Evolutionary conservation across 331 rosid genomes (phyloP).

Genomic region (Stylosanthes scabra): DNA sequence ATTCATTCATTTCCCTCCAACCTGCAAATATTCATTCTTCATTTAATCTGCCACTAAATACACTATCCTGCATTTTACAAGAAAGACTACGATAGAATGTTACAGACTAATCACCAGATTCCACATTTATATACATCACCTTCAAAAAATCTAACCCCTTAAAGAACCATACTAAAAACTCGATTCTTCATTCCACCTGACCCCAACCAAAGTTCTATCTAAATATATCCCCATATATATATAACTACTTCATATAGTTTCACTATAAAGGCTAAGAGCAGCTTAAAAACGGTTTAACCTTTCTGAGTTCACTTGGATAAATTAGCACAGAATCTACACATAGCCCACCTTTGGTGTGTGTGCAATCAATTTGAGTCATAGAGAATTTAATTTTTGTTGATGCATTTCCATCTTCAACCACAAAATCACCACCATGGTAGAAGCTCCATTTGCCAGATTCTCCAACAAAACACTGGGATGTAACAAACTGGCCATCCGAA

Average conservation of each 20-base stretch:
- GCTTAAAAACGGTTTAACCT: constrained; percentile 64
- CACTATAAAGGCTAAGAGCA: constrained; percentile 41
- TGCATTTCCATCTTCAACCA: constrained; percentile 63
- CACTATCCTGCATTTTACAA: constrained; percentile 30
- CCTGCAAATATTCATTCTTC: constrained; percentile 14
- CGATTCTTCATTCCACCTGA: constrained; percentile 47
- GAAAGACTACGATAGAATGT: constrained; percentile 28
- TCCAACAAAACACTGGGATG: constrained; percentile 69
- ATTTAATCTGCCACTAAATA: constrained; percentile 30
- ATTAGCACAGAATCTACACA: constrained; percentile 86
- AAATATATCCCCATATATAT: constrained; percentile 13
- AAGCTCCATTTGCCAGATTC: constrained; percentile 80
- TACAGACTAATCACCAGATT: constrained; percentile 25
- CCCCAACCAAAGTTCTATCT: constrained; percentile 39
- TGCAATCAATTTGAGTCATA: constrained; percentile 97
- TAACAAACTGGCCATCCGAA: constrained; percentile 78
- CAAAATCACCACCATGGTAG: constrained; percentile 83
- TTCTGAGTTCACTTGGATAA: constrained; percentile 64
- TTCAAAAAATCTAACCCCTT: constrained; percentile 47
- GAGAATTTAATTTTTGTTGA: constrained; percentile 78
- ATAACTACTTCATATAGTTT: constrained; percentile 14
- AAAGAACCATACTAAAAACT: constrained; percentile 52
- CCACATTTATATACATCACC: constrained; percentile 28
- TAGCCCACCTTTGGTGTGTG: constrained; percentile 97
- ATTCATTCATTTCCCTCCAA: no score